Evolutionary conservation across 306 rosid genomes (phyloP).

Genomic region (Parietaria judaica): DNA sequence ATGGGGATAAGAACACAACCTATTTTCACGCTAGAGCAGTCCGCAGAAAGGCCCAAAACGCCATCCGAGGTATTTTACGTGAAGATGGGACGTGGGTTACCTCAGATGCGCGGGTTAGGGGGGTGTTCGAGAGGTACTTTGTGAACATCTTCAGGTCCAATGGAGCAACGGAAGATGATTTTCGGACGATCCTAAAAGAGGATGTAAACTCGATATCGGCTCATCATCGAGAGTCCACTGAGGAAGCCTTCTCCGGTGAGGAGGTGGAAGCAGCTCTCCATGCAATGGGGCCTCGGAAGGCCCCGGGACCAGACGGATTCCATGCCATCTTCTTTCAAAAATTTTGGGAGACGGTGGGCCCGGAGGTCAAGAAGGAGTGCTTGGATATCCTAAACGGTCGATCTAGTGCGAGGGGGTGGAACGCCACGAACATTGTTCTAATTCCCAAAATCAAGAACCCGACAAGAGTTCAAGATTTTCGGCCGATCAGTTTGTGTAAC

Average conservation of each 20-base stretch:
- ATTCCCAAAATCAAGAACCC: too few relatives aligned
- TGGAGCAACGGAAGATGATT: neutral
- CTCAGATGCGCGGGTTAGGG: neutral
- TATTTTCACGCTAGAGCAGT: neutral
- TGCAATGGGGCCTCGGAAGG: neutral
- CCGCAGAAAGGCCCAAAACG: neutral
- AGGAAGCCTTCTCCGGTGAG: neutral
- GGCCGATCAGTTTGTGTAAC: too few relatives aligned
- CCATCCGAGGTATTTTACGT: neutral
- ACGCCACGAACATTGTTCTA: too few relatives aligned
- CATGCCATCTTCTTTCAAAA: neutral
- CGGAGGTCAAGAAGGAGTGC: neutral
- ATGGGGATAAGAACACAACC: neutral
- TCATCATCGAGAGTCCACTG: too few relatives aligned
- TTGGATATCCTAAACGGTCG: neutral
- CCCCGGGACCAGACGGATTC: neutral
- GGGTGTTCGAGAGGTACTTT: too few relatives aligned
- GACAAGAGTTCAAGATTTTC: too few relatives aligned
- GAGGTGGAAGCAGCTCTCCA: neutral
- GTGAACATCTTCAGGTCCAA: neutral
- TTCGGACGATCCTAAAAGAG: neutral
- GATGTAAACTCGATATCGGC: neutral
- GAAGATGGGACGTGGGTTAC: neutral
- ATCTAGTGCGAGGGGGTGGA: too few relatives aligned
- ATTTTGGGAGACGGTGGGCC: neutral